Conservation (phyloP, 768 basidiomycete species). For the Tremella mesenterica region DNA sequence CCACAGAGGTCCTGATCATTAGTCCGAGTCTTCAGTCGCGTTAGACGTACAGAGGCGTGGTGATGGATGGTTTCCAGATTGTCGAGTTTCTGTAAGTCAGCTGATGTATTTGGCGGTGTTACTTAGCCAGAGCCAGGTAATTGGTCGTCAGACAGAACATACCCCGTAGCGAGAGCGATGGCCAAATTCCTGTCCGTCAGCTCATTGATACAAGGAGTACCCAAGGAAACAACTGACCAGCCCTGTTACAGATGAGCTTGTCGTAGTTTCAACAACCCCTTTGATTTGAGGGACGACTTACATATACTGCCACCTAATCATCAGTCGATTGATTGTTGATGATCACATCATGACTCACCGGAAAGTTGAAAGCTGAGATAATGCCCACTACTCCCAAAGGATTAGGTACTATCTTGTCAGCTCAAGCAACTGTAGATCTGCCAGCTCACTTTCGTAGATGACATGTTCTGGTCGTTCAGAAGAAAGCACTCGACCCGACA, state of each 20-base stretch:
- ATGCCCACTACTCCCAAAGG: constrained; percentile 68
- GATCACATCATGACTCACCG: constrained; percentile 45
- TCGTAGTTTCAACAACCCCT: not conserved
- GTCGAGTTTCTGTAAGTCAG: constrained; percentile 50
- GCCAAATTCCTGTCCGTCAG: constrained; percentile 67
- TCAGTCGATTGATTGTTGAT: too few relatives aligned
- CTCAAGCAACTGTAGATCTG: not conserved
- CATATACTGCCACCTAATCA: constrained; percentile 31
- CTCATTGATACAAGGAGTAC: not conserved
- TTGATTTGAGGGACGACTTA: not conserved
- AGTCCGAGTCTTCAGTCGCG: not conserved
- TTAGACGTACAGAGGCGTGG: constrained; percentile 60
- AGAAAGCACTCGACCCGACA: constrained; percentile 79
- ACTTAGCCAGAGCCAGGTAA: too few relatives aligned
- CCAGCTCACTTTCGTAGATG: constrained; percentile 66
- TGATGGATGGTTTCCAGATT: constrained; percentile 85
- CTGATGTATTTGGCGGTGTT: not conserved
- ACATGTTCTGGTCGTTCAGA: constrained; percentile 85
- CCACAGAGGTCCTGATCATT: constrained; percentile 53
- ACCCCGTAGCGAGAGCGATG: constrained; percentile 54
- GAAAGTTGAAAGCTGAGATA: constrained; percentile 92
- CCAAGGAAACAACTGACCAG: not conserved
- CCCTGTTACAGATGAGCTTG: not conserved
- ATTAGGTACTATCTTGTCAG: constrained; percentile 61
- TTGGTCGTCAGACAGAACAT: not conserved